Percentiles rank a stretch among this genome's conserved stretches.
Conservation (phyloP, 331 rosid genomes). For the Ulmus americana region DNA sequence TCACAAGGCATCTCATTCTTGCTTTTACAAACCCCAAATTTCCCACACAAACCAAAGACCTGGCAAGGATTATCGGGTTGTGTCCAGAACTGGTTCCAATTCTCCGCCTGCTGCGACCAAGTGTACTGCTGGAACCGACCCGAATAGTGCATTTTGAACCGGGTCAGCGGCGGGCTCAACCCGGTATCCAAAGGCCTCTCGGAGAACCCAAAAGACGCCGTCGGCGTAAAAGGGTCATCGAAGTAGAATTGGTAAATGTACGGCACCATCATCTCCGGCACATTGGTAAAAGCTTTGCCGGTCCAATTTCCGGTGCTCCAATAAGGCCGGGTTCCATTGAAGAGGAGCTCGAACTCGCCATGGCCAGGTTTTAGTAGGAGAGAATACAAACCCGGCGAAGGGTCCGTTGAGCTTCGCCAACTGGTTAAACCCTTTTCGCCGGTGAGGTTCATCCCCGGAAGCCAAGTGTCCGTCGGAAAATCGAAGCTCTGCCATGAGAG, state of each 20-base stretch:
- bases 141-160: slow-evolving; percentile 39
- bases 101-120: slow-evolving; percentile 43
- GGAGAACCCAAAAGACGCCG: slow-evolving; percentile 67
- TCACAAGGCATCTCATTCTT: slow-evolving; percentile 24
- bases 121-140: slow-evolving; percentile 65
- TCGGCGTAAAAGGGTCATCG: slow-evolving; percentile 31
- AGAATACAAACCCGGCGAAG: slow-evolving; percentile 56
- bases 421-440: slow-evolving; percentile 24
- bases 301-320: slow-evolving; percentile 76
- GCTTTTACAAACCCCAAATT: slow-evolving; percentile 46
- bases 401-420: slow-evolving; percentile 53
- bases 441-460: slow-evolving; percentile 76
- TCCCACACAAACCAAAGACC: slow-evolving; percentile 55
- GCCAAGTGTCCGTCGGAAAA: slow-evolving; percentile 67
- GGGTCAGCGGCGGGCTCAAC: slow-evolving; percentile 32
- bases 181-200: slow-evolving; percentile 37
- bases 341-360: slow-evolving; percentile 60
- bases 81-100: slow-evolving; percentile 65
- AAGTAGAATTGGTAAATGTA: slow-evolving; percentile 58
- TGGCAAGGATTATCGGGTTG: slow-evolving; percentile 38
- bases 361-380: slow-evolving; percentile 41
- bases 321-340: slow-evolving; percentile 36
- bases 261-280: slow-evolving; percentile 64
- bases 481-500: slow-evolving; percentile 84
- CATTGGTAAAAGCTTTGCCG: slow-evolving; percentile 31